These are phyloP conservation scores for Citrullus colocynthis DNA, from an alignment of 306 rosid genomes.

Conservation along the genomic window DNA sequence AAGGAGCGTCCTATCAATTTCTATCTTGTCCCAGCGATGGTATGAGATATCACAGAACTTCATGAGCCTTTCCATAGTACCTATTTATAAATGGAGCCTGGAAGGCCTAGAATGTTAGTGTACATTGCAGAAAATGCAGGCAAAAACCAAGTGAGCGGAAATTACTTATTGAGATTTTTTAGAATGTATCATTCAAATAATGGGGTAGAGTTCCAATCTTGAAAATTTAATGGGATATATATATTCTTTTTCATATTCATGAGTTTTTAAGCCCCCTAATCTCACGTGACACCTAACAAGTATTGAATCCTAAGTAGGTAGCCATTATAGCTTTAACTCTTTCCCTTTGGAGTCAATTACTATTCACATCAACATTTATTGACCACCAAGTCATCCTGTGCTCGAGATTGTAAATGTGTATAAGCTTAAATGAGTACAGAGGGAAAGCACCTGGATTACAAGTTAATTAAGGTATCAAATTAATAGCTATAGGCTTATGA, in stretches of 20 bases:
- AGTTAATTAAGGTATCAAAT: not conserved
- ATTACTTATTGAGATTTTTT: not conserved
- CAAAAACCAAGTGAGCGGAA: not conserved
- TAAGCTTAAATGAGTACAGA: not conserved
- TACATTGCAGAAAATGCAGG: not conserved
- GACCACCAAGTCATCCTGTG: not conserved
- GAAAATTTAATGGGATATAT: no score
- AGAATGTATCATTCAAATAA: no score
- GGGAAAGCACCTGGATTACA: not conserved
- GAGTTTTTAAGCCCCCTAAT: not conserved
- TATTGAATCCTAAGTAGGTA: not conserved
- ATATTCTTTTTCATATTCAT: no score
- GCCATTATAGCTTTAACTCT: not conserved
- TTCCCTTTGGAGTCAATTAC: not conserved
- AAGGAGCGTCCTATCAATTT: not conserved
- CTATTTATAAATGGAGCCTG: constrained; percentile 79
- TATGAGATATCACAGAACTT: constrained; percentile 37
- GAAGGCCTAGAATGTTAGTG: not conserved
- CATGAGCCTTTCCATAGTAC: constrained; percentile 83
- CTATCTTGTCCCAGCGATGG: not conserved
- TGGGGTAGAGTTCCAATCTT: not conserved
- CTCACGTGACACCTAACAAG: not conserved
- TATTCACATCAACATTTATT: not conserved
- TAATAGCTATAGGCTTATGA: not conserved
- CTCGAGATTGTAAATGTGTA: not conserved